Percentiles rank a stretch among this genome's conserved stretches.
Evolutionary conservation across 208 protist species (phyloP).

Genomic region (Leishmania braziliensis): DNA sequence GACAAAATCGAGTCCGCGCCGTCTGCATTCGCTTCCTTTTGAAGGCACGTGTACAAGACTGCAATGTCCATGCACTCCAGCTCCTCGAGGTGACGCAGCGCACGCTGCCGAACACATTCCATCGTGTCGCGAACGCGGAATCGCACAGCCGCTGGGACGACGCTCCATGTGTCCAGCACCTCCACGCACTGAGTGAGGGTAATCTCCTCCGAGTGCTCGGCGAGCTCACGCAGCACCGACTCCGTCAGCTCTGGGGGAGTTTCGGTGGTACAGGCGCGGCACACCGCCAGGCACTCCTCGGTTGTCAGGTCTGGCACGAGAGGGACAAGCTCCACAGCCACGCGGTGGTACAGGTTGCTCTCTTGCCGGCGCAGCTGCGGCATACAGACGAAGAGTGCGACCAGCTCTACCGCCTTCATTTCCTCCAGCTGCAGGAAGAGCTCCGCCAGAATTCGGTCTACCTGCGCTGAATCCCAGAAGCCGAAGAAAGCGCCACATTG

Average conservation of each 20-base stretch:
- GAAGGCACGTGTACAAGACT: slow-evolving; percentile 62
- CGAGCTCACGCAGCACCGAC: slow-evolving; percentile 49
- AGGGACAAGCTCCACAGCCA: slow-evolving; percentile 49
- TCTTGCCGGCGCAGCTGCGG: slow-evolving; percentile 67
- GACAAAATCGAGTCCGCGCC: neutral
- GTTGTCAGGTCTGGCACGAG: slow-evolving; percentile 67
- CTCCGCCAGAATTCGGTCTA: slow-evolving; percentile 70
- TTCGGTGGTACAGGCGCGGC: slow-evolving; percentile 45
- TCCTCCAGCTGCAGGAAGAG: slow-evolving; percentile 57
- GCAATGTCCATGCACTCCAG: slow-evolving; percentile 73
- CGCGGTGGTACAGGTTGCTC: slow-evolving; percentile 45
- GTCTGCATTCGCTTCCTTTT: neutral
- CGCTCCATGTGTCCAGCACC: slow-evolving; percentile 61
- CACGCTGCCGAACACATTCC: slow-evolving; percentile 24
- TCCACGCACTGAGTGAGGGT: slow-evolving; percentile 53
- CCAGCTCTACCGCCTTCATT: slow-evolving; percentile 59
- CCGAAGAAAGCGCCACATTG: slow-evolving; percentile 86
- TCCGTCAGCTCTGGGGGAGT: slow-evolving; percentile 54
- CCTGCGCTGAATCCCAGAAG: slow-evolving; percentile 87
- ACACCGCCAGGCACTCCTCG: slow-evolving; percentile 76
- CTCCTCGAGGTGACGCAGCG: slow-evolving; percentile 32
- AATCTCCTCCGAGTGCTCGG: slow-evolving; percentile 36
- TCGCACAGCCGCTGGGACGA: slow-evolving; percentile 27
- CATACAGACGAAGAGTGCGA: slow-evolving; percentile 69
- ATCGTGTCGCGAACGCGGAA: slow-evolving; percentile 23